Percentiles rank a stretch among this genome's conserved stretches.
These are phyloP conservation scores for Ogataea nonfermentans DNA, from an alignment of 805 yeast species.

Conservation along the genomic window DNA sequence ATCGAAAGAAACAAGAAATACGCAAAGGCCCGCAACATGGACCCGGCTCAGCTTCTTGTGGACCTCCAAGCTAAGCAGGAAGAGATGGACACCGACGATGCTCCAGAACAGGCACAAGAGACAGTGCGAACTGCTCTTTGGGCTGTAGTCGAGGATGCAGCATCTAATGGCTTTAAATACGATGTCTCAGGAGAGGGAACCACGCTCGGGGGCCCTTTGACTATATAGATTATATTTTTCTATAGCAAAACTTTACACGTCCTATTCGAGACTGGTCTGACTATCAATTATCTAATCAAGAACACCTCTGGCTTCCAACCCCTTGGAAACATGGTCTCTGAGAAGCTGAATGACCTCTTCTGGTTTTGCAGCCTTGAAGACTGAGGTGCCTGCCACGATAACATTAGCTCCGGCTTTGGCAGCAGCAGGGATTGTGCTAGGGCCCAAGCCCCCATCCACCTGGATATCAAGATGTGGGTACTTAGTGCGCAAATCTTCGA, in stretches of 20 bases:
- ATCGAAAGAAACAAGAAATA: conserved; percentile 77
- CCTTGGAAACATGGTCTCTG: conserved; percentile 57
- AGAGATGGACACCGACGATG: conserved; percentile 50
- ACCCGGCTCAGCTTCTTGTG: conserved; percentile 40
- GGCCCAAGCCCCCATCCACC: conserved; percentile 97
- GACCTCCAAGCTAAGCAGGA: conserved; percentile 50
- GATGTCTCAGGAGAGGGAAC: conserved; percentile 68
- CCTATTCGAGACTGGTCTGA: neutral
- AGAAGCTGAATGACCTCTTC: conserved; percentile 66
- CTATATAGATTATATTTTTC: conserved; percentile 5
- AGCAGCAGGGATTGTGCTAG: conserved; percentile 79
- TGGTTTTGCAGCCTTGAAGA: conserved; percentile 83
- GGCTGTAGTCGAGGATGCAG: conserved; percentile 63
- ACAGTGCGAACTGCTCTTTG: conserved; percentile 65
- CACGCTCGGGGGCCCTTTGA: conserved; percentile 70
- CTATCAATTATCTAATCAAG: conserved; percentile 29
- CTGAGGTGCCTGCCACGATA: conserved; percentile 96
- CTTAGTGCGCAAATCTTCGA: conserved; percentile 65
- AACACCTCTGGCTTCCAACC: conserved; percentile 47
- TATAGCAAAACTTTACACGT: conserved; percentile 1
- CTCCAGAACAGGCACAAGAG: conserved; percentile 36
- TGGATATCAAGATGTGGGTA: conserved; percentile 85
- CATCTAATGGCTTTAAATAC: conserved; percentile 42
- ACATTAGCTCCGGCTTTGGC: conserved; percentile 98
- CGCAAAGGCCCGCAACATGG: conserved; percentile 50